Evolutionary conservation across 345 rosid species (phyloP), one percentile per base, ranked within the genome.

Genomic region (Aegle marmelos): DNA sequence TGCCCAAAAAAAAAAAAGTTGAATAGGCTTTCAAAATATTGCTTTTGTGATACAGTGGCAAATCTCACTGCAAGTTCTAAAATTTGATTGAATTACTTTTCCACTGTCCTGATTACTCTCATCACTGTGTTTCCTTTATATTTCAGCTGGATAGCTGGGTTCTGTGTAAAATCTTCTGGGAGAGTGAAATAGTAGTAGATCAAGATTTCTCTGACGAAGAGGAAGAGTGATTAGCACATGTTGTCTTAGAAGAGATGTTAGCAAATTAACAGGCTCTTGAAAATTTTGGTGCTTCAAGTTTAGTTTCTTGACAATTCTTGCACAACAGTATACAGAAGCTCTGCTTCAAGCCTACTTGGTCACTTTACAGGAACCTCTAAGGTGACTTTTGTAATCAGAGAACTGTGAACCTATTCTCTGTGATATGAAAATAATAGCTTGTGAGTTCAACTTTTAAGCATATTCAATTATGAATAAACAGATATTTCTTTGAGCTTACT

Each of bases 71-170:
- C 57, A 53, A 53, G 57, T 34, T 48, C 1, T 63, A 17, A 28
- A 5, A 21, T 0, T 3, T 7, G 37, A 6, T 28, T 45, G 37
- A 0, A 21, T 11, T 19, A 30, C 1, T 24, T 39, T 62, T 74
- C 33, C 48, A 50, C 48, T 17, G 28, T 8, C 48, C 33, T 45
- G 36, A 34, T 16, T 53, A 27, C 48, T 58, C 65, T 33, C 21
- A 14, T 31, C 30, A n/a, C 50, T 25, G 39, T 19, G 58, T 50
- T 53, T 53, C 16, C 45, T 16, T 60, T 68, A 21, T 54, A 56
- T 68, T 21, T 67, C 71, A 79, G 67, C 41, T 34, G 11, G 79
- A 66, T 7, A 21, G 64, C 27, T 56, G 70, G 79, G 72, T 78
- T 60, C 28, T 77, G 5, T 57, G 25, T 73, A 33, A 39, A 73